A percentile compares a stretch with the other conserved stretches of the same genome.
Conservation (phyloP, 1,284 basidiomycete species). For the Abortiporus biennis region DNA sequence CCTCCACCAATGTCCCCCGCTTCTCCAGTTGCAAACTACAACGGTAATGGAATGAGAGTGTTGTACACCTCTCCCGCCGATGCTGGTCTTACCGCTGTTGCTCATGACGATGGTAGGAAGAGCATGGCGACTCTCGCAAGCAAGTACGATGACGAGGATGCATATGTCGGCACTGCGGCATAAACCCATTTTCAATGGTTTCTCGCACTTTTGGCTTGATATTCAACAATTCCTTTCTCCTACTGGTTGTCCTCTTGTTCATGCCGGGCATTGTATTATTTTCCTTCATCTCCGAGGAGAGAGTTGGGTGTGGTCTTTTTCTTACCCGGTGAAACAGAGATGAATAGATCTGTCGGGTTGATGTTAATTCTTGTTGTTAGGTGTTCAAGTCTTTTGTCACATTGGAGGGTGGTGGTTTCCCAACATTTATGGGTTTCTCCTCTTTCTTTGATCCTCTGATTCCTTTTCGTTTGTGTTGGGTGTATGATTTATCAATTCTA, state of each 20-base stretch:
- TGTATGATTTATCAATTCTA: no score
- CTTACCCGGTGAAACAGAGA: no score
- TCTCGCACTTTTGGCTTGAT: no score
- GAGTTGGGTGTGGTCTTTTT: not conserved
- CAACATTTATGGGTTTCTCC: no score
- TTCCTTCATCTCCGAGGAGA: not conserved
- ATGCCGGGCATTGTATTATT: not conserved
- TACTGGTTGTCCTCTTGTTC: not conserved
- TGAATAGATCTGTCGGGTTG: no score
- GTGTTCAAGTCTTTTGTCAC: no score
- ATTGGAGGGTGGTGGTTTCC: no score
- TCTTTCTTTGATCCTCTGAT: no score
- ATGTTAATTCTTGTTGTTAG: no score
- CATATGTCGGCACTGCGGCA: conserved; percentile 27
- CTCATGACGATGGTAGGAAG: conserved; percentile 20
- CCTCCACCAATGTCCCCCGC: conserved; percentile 16
- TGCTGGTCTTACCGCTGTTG: conserved; percentile 5
- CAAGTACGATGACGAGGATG: conserved; percentile 27
- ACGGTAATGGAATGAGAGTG: conserved; percentile 28
- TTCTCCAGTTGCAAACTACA: conserved; percentile 22
- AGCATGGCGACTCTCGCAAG: conserved; percentile 27
- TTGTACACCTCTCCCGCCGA: conserved; percentile 22
- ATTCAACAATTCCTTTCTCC: not conserved
- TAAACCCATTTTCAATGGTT: conserved; percentile 13
- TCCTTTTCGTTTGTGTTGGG: no score